Percentiles rank a stretch among this genome's conserved stretches.
phyloP scores from a whole-genome alignment of 2,329 filamentous ascomycete genomes.

The Neocatenulostroma microsporum region DNA sequence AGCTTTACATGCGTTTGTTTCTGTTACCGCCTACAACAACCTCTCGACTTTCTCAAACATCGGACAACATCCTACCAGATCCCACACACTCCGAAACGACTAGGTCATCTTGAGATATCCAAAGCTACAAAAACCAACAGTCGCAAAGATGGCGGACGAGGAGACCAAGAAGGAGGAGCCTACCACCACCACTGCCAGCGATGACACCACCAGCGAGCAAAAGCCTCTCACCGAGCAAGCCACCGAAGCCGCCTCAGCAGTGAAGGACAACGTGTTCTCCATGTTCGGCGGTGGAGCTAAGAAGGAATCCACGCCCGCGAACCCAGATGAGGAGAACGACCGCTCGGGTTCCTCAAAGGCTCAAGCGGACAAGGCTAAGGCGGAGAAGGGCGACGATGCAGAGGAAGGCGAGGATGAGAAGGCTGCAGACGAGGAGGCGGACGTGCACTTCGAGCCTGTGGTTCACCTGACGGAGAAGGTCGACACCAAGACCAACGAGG shows the following conservation, averaged over 20 bases:
- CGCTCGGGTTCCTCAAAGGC: slow-evolving; percentile 70
- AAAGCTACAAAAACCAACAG: background rate
- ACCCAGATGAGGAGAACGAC: slow-evolving; percentile 69
- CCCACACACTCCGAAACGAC: too few species aligned
- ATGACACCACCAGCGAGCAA: background rate
- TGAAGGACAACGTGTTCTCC: slow-evolving; percentile 67
- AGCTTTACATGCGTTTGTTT: too few species aligned
- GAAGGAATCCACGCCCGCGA: slow-evolving; percentile 73
- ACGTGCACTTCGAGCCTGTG: slow-evolving; percentile 96
- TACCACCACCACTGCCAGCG: slow-evolving; percentile 4
- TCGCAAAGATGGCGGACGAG: slow-evolving; percentile 7
- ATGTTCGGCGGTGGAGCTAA: slow-evolving; percentile 98
- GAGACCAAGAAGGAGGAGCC: slow-evolving; percentile 6
- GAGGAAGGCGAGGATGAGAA: slow-evolving; percentile 25
- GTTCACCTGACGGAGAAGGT: slow-evolving; percentile 94
- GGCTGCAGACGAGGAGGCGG: slow-evolving; percentile 56
- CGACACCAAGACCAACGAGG: slow-evolving; percentile 96
- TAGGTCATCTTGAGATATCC: too few species aligned
- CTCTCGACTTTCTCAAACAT: too few species aligned
- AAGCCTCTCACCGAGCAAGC: slow-evolving; percentile 32
- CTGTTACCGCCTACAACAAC: too few species aligned
- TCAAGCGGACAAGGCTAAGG: slow-evolving; percentile 59
- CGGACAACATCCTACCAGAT: too few species aligned
- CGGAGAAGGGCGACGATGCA: slow-evolving; percentile 28
- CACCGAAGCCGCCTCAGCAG: slow-evolving; percentile 31